These are phyloP conservation scores for Thalassiosira profunda DNA, from an alignment of 108 stramenopile species.

Conservation along the genomic window DNA sequence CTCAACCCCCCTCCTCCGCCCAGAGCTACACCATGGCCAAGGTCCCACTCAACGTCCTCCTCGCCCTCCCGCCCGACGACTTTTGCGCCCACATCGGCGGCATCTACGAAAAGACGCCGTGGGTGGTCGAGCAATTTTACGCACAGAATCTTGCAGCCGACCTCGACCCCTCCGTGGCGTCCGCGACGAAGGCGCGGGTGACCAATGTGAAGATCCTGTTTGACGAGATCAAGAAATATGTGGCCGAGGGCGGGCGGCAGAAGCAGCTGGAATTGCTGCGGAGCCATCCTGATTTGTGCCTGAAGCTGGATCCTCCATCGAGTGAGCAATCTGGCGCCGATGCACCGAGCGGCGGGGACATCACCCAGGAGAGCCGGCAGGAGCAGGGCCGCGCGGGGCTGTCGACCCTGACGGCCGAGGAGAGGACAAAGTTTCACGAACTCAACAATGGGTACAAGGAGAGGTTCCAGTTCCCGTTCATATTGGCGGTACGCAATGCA, in stretches of 20 bases:
- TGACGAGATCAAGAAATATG: conserved; percentile 60
- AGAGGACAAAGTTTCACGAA: conserved; percentile 55
- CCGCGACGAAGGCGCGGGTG: conserved; percentile 28
- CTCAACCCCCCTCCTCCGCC: too few relatives aligned
- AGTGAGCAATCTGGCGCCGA: conserved; percentile 4
- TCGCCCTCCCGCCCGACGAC: conserved; percentile 31
- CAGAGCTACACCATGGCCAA: too few relatives aligned
- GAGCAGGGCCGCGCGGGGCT: conserved; percentile 85
- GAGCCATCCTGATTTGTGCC: conserved; percentile 74
- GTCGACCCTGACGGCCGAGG: conserved; percentile 64
- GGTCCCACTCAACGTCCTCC: conserved; percentile 32
- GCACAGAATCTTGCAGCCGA: conserved; percentile 17
- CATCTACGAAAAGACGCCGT: conserved; percentile 89
- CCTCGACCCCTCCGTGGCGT: conserved; percentile 12
- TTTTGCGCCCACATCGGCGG: conserved; percentile 73
- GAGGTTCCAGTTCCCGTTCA: conserved; percentile 86
- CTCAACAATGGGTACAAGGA: conserved; percentile 69
- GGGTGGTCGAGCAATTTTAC: conserved; percentile 75
- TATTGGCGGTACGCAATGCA: conserved; percentile 89
- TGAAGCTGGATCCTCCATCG: conserved; percentile 21
- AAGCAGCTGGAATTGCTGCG: conserved; percentile 68
- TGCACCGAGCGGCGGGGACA: conserved; percentile 44
- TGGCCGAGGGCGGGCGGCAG: conserved; percentile 50
- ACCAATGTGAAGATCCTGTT: conserved; percentile 63
- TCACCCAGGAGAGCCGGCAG: conserved; percentile 74